Conservation (phyloP, 257 asterid genomes). For the Solanum pinnatisectum region DNA sequence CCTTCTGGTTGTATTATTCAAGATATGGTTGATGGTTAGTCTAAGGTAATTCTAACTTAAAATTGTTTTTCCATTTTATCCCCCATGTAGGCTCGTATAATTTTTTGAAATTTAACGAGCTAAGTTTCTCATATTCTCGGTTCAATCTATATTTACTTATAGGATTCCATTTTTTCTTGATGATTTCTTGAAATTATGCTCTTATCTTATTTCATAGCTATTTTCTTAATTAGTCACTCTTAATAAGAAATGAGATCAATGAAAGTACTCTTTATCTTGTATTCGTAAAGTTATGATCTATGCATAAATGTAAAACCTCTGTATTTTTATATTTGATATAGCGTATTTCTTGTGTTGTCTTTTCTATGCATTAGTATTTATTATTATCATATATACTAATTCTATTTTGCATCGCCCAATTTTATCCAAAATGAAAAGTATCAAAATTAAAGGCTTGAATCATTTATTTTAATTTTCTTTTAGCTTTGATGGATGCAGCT, state of each 20-base stretch:
- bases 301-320: neutral
- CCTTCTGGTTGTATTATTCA: conserved; percentile 50
- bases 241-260: conserved; percentile 4
- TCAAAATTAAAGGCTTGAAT: neutral
- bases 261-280: neutral
- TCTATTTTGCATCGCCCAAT: neutral
- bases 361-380: neutral
- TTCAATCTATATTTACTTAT: too few species aligned
- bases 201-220: neutral
- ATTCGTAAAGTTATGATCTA: neutral
- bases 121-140: neutral
- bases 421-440: neutral
- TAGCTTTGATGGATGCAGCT: neutral
- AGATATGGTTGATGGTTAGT: conserved; percentile 55
- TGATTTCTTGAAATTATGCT: neutral
- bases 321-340: neutral
- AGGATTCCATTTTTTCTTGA: neutral
- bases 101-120: neutral
- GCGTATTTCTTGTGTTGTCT: neutral
- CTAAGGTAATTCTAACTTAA: conserved; percentile 37
- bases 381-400: neutral
- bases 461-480: too few species aligned
- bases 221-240: neutral
- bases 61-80: neutral
- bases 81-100: neutral